Base-by-base conservation (phyloP, 441 rosid species). In the Hura crepitans region DNA sequence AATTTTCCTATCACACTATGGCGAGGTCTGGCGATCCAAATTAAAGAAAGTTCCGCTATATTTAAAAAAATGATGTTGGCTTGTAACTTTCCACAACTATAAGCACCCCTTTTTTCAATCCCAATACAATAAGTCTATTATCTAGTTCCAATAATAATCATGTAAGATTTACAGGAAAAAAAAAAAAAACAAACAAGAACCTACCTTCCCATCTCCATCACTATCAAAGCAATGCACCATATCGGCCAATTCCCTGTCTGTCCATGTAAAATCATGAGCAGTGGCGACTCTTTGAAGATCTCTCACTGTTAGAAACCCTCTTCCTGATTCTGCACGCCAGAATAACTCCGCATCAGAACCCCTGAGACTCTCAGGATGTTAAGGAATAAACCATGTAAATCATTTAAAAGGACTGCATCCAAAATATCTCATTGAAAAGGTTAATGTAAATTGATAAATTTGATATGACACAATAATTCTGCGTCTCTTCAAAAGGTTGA, bases 191-290 rank as follows among this genome's bases (percentile, higher is more conserved):
- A 33, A 66, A 37, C 43, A 75, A 70, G 13, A 51, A 77, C 80
- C 46, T 25, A 92, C 93, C 97, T 86, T 89, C 65, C 88, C 86
- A 78, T 85, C 91, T 25, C 83, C 75, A 65, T 87, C 81, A 6
- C 75, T 54, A 73, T 93, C 96, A 80, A 90, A 93, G 83, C 77
- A 87, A 71, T 64, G 78, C 70, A 90, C 81, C 98, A 93, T 93
- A 82, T 85, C 87, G 55, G 81, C 79, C 74, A 90, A 77, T 77
- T 93, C 96, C 65, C 74, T 77, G 42, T 87, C 81, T 39, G 89
- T 78, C 98, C 96, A 93, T 2, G 70, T 77, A 78, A 93, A 93
- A 84, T 93, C 92, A 70, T 90, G 87, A 22, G 86, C 80, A 23
- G 28, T 60, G 2, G 94, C 92, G 58, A 87, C 85, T 67, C 83